Conservation (phyloP, 371 early-diverging fungal species). For the Actinomortierella wolfii region DNA sequence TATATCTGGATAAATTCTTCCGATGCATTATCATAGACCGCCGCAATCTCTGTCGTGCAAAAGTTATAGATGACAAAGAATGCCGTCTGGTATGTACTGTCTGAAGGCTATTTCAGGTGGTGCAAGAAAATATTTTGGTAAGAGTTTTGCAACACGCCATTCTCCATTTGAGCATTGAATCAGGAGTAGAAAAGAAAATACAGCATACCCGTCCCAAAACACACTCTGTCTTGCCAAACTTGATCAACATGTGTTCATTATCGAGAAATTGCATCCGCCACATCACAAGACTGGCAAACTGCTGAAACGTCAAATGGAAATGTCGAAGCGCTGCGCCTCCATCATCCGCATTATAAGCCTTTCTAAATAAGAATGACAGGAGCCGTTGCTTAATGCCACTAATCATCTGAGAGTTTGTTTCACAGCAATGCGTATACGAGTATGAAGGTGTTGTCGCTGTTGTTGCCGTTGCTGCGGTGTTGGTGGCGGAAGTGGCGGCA, state of each 20-base stretch:
- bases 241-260: conserved; percentile 58
- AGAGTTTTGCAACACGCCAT: not conserved
- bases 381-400: conserved; percentile 69
- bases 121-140: not conserved
- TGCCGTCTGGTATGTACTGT: conserved; percentile 49
- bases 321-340: conserved; percentile 52
- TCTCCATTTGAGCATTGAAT: too few species aligned
- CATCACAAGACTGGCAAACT: conserved; percentile 58
- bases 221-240: conserved; percentile 57
- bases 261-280: conserved; percentile 68
- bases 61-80: conserved; percentile 67
- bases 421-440: not conserved
- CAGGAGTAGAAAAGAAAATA: not conserved
- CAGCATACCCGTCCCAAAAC: conserved; percentile 50
- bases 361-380: conserved; percentile 57
- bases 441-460: not conserved
- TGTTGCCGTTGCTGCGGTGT: too few species aligned
- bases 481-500: conserved; percentile 1
- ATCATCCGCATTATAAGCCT: conserved; percentile 50
- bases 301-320: conserved; percentile 60
- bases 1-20: conserved; percentile 53
- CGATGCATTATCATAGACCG: conserved; percentile 63
- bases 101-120: conserved; percentile 22
- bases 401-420: conserved; percentile 32
- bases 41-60: conserved; percentile 50